A percentile compares a stretch with the other conserved stretches of the same genome.
Evolutionary conservation across 2,329 filamentous ascomycete genomes (phyloP).

Genomic region (Penicillium sp.): DNA sequence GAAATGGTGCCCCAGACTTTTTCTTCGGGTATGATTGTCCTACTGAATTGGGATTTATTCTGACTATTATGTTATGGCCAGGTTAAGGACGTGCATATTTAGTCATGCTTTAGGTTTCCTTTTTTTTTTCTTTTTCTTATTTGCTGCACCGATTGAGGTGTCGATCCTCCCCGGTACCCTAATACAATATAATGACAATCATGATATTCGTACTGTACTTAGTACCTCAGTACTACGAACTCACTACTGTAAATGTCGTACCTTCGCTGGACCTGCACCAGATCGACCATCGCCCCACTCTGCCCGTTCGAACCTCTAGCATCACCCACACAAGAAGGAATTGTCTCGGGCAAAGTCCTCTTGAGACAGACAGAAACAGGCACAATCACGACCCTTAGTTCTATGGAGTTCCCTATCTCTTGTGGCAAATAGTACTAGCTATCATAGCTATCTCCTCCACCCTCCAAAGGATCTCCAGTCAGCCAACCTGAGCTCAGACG

Average conservation of each 20-base stretch:
- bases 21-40: neutral
- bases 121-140: neutral
- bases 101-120: neutral
- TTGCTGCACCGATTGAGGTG: neutral
- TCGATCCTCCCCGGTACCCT: neutral
- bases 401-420: neutral
- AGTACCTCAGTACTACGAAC: neutral
- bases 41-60: neutral
- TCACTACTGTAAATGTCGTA: neutral
- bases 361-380: slow-evolving; percentile 7
- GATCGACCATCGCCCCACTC: slow-evolving; percentile 18
- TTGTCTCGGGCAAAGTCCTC: slow-evolving; percentile 1
- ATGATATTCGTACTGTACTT: too few species aligned
- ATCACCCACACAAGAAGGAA: neutral
- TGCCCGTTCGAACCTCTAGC: neutral
- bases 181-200: neutral
- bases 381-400: neutral
- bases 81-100: neutral
- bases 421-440: neutral
- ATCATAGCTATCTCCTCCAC: neutral
- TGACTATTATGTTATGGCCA: neutral
- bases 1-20: neutral
- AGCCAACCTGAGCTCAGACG: slow-evolving; percentile 16
- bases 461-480: neutral
- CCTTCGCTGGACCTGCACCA: slow-evolving; percentile 3